These are phyloP conservation scores for Mycothermus thermophilus DNA, from an alignment of 495 filamentous ascomycete species.

Conservation along the genomic window DNA sequence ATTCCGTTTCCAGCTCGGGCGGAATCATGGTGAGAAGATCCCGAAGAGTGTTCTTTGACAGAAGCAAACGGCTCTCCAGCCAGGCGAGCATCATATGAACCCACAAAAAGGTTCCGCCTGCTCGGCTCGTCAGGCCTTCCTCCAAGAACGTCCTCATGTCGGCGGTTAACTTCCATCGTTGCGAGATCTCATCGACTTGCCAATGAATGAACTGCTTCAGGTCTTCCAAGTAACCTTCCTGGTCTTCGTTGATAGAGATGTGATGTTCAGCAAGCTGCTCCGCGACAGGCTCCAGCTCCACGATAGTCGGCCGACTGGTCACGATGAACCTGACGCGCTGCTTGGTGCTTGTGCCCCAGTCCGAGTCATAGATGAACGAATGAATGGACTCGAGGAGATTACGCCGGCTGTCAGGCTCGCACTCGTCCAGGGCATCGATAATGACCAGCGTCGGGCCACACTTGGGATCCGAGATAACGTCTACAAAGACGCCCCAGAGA, in stretches of 20 bases:
- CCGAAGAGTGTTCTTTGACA: conserved; percentile 8
- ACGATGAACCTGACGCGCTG: conserved; percentile 13
- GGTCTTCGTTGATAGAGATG: conserved; percentile 8
- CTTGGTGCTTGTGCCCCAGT: neutral
- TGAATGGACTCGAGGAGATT: conserved; percentile 6
- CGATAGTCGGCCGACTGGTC: conserved; percentile 11
- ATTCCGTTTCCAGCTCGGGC: conserved; percentile 4
- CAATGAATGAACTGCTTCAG: conserved; percentile 3
- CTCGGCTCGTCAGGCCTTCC: conserved; percentile 6
- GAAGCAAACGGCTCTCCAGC: conserved; percentile 4
- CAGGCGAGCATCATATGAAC: conserved; percentile 9
- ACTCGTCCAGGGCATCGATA: conserved; percentile 20
- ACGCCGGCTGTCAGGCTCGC: conserved; percentile 9
- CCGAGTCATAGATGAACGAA: neutral
- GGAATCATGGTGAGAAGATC: conserved; percentile 10
- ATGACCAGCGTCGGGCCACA: conserved; percentile 9
- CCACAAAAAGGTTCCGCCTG: conserved; percentile 16
- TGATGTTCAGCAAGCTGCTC: neutral
- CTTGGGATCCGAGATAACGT: conserved; percentile 10
- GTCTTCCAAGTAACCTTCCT: conserved; percentile 5
- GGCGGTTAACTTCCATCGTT: neutral
- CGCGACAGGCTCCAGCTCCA: neutral
- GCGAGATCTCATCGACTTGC: conserved; percentile 1
- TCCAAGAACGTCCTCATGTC: conserved; percentile 2
- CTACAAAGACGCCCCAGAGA: conserved; percentile 13